Base-by-base conservation (phyloP, 768 basidiomycete genomes). In the Mycena chlorophos region DNA sequence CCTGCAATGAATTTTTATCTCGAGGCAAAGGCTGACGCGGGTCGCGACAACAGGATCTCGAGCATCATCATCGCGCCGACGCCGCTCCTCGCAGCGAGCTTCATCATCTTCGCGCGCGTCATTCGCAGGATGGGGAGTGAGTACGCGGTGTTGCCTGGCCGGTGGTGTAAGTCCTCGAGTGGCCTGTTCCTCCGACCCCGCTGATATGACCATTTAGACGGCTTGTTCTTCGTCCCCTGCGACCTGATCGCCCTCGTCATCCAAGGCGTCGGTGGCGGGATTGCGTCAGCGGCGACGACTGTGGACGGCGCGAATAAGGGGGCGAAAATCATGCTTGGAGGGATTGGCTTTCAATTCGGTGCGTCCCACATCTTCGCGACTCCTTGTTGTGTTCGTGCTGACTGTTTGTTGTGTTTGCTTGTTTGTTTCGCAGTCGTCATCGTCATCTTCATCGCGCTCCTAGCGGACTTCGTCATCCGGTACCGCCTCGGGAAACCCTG, bases 271-370 rank as follows among this genome's bases (percentile, higher is more conserved):
- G 55, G 55, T 5, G 55, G 55, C 10, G 55, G 55, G 5, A 56
- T 56, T 27, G 55, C 55, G 1, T 56, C 3, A 51, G 49, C 49
- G 55, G 49, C 1, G 25, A 51, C 4, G n/a, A 26, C 31, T 8
- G 49, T 56, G 17, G 42, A 37, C 2, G 49, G 31, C n/a, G 55
- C 55, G 8, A 51, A 56, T 14, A 10, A 47, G 30, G 51, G 56
- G 1, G 45, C 51, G 14, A 23, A 52, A 10, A 43, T 57, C 16
- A 86, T 87, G 84, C 73, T 86, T 14, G 82, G 70, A 1, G 87
- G 86, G 46, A 87, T 89, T 54, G 71, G 71, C 16, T 78, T 87
- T 61, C 86, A 88, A 62, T 68, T 85, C 20, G 81, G n/a, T n/a
- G n/a, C n/a, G n/a, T n/a, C n/a, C n/a, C n/a, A n/a, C n/a, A n/a